These are phyloP conservation scores for Tubosaeta sp. DNA, from an alignment of 768 basidiomycete genomes.

Conservation along the genomic window DNA sequence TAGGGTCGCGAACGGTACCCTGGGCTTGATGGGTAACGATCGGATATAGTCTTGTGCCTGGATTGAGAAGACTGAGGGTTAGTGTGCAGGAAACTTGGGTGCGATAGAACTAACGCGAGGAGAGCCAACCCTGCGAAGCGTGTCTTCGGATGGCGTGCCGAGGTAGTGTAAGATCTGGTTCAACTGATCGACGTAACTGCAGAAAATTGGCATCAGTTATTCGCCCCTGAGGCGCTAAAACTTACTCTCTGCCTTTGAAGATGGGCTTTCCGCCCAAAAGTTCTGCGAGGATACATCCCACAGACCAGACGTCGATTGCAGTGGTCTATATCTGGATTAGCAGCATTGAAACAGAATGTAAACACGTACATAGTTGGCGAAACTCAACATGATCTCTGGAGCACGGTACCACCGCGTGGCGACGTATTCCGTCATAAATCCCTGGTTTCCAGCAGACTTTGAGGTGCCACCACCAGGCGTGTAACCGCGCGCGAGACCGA, in stretches of 20 bases:
- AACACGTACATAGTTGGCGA: constrained; percentile 80
- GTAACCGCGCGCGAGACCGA: constrained; percentile 93
- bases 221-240: constrained; percentile 4
- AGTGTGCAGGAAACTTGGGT: background rate
- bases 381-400: constrained; percentile 98
- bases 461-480: constrained; percentile 77
- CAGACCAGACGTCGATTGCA: constrained; percentile 93
- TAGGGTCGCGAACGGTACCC: constrained; percentile 85
- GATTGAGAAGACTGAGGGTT: constrained; percentile 2
- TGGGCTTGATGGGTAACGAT: constrained; percentile 93
- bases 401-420: constrained; percentile 99
- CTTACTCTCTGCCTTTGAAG: constrained; percentile 95
- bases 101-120: constrained; percentile 61
- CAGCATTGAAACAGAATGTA: background rate
- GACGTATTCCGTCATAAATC: constrained; percentile 99
- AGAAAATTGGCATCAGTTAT: constrained; percentile 2
- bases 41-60: constrained; percentile 98
- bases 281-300: constrained; percentile 94
- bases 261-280: constrained; percentile 91
- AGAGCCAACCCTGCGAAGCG: constrained; percentile 91
- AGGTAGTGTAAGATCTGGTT: constrained; percentile 98
- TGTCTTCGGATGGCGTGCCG: constrained; percentile 97
- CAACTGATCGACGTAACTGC: constrained; percentile 94
- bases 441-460: constrained; percentile 73
- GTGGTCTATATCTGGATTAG: constrained; percentile 54